Evolutionary conservation across 2,329 filamentous ascomycete genomes (phyloP), one percentile per base, ranked within the genome.

Genomic region (Fulvia fulva): DNA sequence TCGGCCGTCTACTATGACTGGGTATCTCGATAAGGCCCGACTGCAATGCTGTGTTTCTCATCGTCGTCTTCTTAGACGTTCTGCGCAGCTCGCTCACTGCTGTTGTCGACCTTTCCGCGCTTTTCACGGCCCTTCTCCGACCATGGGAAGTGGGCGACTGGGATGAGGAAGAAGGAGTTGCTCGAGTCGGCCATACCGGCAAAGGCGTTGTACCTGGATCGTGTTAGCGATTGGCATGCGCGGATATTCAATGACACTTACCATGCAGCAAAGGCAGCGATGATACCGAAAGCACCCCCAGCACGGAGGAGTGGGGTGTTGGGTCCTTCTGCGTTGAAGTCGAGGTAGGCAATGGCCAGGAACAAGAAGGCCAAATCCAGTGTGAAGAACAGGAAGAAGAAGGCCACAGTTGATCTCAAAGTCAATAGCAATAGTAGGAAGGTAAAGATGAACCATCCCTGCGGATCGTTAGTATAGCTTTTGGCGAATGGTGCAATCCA

Each of bases 91-190:
- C 74, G 73, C 26, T 69, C 72, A 30, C 65, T 68, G 51, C 66
- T 69, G 73, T 80, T 80, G 71, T 78, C 72, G 47, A 75, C 72
- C 68, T 75, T 75, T 30, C 60, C 72, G 61, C 86, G 83, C 60
- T 73, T 74, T 74, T 85, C 81, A 62, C 83, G 83, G 54, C 85
- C 89, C 77, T 88, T 88, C 68, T 89, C 87, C 37, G 89, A 93
- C 93, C 93, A 97, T 55, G 92, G 93, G 82, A 97, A 95, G 81
- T 96, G 91, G 68, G 89, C 87, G 63, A 97, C 91, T 53, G 92
- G 93, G 62, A 96, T 85, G 74, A 94, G 82, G 81, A 96, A 94
- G 86, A 96, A 96, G 80, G 90, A 80, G 74, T 83, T 82, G 60
- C 74, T 77, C 59, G 74, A 75, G 67, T 83, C 80, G n/a, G 79